These are phyloP conservation scores for Brasilioporus rufonigricans DNA, from an alignment of 768 basidiomycete genomes.

Conservation along the genomic window DNA sequence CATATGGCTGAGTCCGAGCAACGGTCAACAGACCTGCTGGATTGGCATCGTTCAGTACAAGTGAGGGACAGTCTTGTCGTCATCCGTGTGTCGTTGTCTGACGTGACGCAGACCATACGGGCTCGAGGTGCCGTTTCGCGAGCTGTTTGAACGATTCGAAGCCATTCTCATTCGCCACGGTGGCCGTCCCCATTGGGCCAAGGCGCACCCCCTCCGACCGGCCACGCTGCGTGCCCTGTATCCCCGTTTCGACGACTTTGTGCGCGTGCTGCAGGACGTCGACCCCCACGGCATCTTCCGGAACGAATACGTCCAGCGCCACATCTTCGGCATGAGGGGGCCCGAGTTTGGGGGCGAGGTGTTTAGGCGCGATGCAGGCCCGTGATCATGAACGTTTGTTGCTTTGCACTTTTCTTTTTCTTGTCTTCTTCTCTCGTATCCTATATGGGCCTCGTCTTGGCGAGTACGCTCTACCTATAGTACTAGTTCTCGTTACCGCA, in stretches of 20 bases:
- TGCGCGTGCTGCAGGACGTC: conserved; percentile 57
- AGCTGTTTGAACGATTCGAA: conserved; percentile 76
- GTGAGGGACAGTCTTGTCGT: conserved; percentile 45
- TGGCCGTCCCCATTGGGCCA: conserved; percentile 96
- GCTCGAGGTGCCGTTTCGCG: conserved; percentile 75
- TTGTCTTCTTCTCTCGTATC: not conserved
- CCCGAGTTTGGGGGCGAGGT: conserved; percentile 41
- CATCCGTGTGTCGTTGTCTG: not conserved
- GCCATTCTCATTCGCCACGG: conserved; percentile 61
- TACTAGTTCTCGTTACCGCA: conserved; percentile 9
- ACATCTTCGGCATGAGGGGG: conserved; percentile 65
- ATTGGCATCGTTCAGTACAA: conserved; percentile 98
- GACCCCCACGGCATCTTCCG: conserved; percentile 80
- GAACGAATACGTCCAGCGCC: conserved; percentile 87
- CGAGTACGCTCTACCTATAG: conserved; percentile 16
- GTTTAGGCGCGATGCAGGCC: conserved; percentile 39
- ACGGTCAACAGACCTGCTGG: conserved; percentile 79
- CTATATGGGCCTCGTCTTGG: not conserved
- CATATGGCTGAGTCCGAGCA: conserved; percentile 91
- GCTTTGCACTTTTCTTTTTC: not conserved
- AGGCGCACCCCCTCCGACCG: conserved; percentile 75
- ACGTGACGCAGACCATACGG: conserved; percentile 72
- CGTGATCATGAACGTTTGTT: conserved; percentile 3
- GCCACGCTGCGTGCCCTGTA: conserved; percentile 65
- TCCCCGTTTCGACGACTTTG: conserved; percentile 79